Base-by-base conservation (phyloP, 495 filamentous ascomycete species). In the Penicillium bovifimosum region DNA sequence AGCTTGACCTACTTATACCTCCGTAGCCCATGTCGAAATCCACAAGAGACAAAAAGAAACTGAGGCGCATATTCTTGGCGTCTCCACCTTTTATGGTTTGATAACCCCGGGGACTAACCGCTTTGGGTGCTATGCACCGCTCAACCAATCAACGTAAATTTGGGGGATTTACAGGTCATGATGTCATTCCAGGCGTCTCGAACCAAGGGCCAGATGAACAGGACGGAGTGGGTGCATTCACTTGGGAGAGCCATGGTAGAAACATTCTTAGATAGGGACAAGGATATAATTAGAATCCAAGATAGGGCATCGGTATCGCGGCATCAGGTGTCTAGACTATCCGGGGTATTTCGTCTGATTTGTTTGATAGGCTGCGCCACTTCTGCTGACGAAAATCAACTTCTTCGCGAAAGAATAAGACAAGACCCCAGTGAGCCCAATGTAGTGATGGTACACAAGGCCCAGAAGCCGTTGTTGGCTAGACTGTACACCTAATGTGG, bases 101-200 rank as follows among this genome's bases (percentile, higher is more conserved):
- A 14, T n/a, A n/a, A n/a, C n/a, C n/a, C n/a, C n/a, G n/a, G n/a
- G 11, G 9, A 9, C 45, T 47, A 47, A 33, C 45, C 45, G n/a
- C 20, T 47, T 47, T 47, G 7, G 32, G 45, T 47, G 32, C 14
- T 1, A 39, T 10, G 26, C 17, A 13, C 34, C 46, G 46, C 46
- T 29, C 5, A 9, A 5, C 47, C 47, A 50, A 50, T 50, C 47
- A 50, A 18, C 4, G 7, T 24, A 0, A 7, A 11, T 1, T 5
- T n/a, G 10, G 7, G 10, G 20, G 3, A 11, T 14, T 26, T 13
- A 26, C 41, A 7, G 33, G 46, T 16, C 5, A 14, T 54, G 51
- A 54, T 48, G 44, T 40, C 51, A 48, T 13, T n/a, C n/a, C n/a
- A n/a, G n/a, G n/a, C n/a, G n/a, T n/a, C 11, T 52, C 7, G 20